Evolutionary conservation across 2,329 filamentous ascomycete genomes (phyloP), one percentile per base, ranked within the genome.

Genomic region (Aspergillus japonicus): DNA sequence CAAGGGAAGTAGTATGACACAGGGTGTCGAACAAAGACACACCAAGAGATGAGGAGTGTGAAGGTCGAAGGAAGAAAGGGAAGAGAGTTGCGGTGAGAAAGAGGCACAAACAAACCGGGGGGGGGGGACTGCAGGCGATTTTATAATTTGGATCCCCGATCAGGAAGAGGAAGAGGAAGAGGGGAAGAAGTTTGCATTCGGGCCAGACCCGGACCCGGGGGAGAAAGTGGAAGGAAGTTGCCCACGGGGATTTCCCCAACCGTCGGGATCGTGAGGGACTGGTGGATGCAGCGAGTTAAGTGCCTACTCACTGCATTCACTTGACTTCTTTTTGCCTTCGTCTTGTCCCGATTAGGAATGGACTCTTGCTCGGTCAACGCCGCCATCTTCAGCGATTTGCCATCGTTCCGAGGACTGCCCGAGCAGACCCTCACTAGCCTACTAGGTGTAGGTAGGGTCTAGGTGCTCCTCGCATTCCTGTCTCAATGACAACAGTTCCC

Each of bases 201-300:
- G 62, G 54, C 53, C 47, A 58, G 55, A 44, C 21, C 57, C 60
- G 62, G 60, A 48, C 24, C 33, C 64, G 60, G 60, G 62, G 60
- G 58, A 59, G 33, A 44, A 44, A n/a, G 11, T 51, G 26, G 33
- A 35, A 5, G 4, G 33, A 12, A 35, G 10, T 61, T 49, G 56
- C 62, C 62, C 62, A 66, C 59, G 62, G 64, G 64, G 64, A 62
- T 42, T 47, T 48, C 53, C 26, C 53, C 42, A 55, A 47, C 39
- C 12, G 3, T 44, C 39, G 39, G 39, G 39, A 44, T 19, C 39
- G 39, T 44, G 39, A 44, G 33, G 11, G 14, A 35, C 23, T 23
- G 23, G 23, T 23, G 23, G 23, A 16, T 35, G 12, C 7, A 29
- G 7, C 26, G 7, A 29, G 23, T 23, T 23, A 4, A 23, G 23